Evolutionary conservation across 805 yeast genomes (phyloP).

Genomic region (Maudiozyma turicensis): DNA sequence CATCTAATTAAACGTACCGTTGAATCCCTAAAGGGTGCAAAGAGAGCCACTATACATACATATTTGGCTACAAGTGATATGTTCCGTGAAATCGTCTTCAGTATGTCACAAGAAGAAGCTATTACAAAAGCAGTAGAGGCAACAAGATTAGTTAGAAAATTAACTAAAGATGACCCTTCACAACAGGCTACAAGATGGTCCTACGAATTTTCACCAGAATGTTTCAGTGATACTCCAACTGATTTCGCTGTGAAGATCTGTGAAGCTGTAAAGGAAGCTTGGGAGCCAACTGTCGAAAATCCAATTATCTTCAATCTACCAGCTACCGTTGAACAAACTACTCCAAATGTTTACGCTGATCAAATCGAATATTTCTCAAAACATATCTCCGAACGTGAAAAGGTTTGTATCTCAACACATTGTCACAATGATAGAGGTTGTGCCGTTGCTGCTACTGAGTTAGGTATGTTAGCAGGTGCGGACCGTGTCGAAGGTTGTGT

Average conservation of each 20-base stretch:
- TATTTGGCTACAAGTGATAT: conserved; percentile 70
- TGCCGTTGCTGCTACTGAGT: conserved; percentile 82
- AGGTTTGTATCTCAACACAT: conserved; percentile 65
- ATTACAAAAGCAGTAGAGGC: conserved; percentile 52
- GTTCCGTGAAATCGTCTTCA: conserved; percentile 63
- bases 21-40: conserved; percentile 65
- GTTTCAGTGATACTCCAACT: conserved; percentile 60
- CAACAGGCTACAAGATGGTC: conserved; percentile 52
- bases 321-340: conserved; percentile 74
- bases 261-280: conserved; percentile 65
- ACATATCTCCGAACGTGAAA: conserved; percentile 54
- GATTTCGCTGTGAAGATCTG: conserved; percentile 58
- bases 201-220: conserved; percentile 74
- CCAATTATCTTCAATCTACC: conserved; percentile 77
- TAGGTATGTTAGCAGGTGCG: conserved; percentile 78
- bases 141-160: conserved; percentile 48
- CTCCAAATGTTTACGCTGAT: conserved; percentile 78
- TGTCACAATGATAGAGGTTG: conserved; percentile 84
- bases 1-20: conserved; percentile 62
- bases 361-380: conserved; percentile 68
- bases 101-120: conserved; percentile 47
- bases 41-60: conserved; percentile 64
- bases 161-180: conserved; percentile 60
- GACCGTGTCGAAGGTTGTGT: conserved; percentile 81
- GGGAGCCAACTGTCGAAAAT: conserved; percentile 56